phyloP scores from a whole-genome alignment of 1,284 basidiomycete genomes.

The Ustilago loliicola region DNA sequence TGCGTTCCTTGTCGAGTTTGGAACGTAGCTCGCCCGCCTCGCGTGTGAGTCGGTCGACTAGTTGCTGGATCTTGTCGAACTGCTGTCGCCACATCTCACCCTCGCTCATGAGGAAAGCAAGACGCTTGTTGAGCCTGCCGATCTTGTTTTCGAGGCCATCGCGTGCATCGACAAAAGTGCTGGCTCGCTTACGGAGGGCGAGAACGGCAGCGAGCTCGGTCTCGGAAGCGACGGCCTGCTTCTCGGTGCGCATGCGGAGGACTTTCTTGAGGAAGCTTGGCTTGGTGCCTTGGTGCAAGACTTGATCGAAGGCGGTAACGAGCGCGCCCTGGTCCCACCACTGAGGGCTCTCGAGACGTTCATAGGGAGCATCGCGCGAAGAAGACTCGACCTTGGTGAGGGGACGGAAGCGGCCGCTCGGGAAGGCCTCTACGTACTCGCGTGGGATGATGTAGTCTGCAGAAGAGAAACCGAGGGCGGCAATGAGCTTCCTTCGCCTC shows the following conservation, averaged over 20 bases:
- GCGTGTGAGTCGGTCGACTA: conserved; percentile 85
- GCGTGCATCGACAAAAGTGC: conserved; percentile 87
- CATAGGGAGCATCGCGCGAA: conserved; percentile 86
- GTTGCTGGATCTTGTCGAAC: conserved; percentile 89
- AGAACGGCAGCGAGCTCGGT: conserved; percentile 61
- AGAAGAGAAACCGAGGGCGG: conserved; percentile 55
- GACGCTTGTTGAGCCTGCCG: conserved; percentile 73
- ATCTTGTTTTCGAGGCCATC: conserved; percentile 82
- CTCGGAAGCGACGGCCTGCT: conserved; percentile 50
- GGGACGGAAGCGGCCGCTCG: conserved; percentile 77
- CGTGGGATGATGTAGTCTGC: conserved; percentile 68
- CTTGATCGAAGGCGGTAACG: conserved; percentile 87
- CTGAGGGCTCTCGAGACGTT: conserved; percentile 83
- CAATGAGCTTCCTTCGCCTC: conserved; percentile 79
- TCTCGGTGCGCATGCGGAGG: conserved; percentile 51
- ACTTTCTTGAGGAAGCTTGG: conserved; percentile 60
- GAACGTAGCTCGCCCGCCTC: conserved; percentile 82
- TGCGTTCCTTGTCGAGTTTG: conserved; percentile 88
- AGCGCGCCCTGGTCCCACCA: conserved; percentile 94
- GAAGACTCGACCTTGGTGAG: conserved; percentile 78
- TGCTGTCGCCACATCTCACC: conserved; percentile 87
- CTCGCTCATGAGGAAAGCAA: conserved; percentile 92
- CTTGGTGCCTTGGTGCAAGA: conserved; percentile 71
- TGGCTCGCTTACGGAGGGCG: conserved; percentile 77
- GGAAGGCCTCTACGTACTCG: conserved; percentile 95